A percentile compares a stretch with the other conserved stretches of the same genome.
These are phyloP conservation scores for Prunus fruticosa DNA, from an alignment of 306 rosid genomes.

Conservation along the genomic window DNA sequence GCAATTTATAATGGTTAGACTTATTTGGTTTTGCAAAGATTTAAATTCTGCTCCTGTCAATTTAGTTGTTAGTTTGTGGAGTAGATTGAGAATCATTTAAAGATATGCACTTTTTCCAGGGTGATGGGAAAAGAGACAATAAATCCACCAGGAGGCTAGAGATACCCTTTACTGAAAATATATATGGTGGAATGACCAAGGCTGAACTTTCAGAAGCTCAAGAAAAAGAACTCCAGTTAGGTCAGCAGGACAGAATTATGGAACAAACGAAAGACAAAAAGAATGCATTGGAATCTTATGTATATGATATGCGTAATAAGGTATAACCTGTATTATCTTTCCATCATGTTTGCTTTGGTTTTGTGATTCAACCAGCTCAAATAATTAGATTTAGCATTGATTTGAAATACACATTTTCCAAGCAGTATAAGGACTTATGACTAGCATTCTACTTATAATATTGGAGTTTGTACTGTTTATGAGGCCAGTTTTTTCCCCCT, in stretches of 20 bases:
- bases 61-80: background rate
- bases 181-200: constrained; percentile 75
- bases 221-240: constrained; percentile 67
- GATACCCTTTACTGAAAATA: constrained; percentile 60
- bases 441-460: background rate
- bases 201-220: constrained; percentile 71
- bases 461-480: background rate
- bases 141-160: constrained; percentile 52
- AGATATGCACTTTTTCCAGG: constrained; percentile 48
- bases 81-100: constrained; percentile 5
- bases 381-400: constrained; percentile 8
- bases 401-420: background rate
- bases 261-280: constrained; percentile 89
- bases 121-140: constrained; percentile 40
- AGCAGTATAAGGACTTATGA: background rate
- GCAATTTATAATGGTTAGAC: background rate
- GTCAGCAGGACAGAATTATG: constrained; percentile 70
- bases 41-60: background rate
- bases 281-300: constrained; percentile 88
- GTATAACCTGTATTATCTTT: constrained; percentile 39
- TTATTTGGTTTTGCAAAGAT: background rate
- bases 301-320: constrained; percentile 93
- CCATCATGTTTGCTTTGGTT: constrained; percentile 16
- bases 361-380: constrained; percentile 19
- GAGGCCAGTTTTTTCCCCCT: background rate